Evolutionary conservation across 768 basidiomycete species (phyloP).

Genomic region (Scleroderma citrinum): DNA sequence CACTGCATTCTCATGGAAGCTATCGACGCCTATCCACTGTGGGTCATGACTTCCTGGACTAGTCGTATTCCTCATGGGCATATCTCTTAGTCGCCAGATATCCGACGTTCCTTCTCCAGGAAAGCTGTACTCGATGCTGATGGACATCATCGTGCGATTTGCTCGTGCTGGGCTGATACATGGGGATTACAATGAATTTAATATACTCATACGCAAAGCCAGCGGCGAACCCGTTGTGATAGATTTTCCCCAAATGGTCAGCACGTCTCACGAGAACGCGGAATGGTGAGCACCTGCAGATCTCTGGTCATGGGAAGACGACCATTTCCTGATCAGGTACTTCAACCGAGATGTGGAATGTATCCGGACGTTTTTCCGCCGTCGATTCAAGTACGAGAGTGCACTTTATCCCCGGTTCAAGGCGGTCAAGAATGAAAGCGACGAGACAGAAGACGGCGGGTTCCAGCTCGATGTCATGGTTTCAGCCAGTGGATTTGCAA

Average conservation of each 20-base stretch:
- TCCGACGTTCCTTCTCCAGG: slow-evolving; percentile 79
- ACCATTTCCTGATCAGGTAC: slow-evolving; percentile 55
- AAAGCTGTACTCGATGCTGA: slow-evolving; percentile 82
- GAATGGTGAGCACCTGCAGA: slow-evolving; percentile 64
- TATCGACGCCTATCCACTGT: slow-evolving; percentile 93
- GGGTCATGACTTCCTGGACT: slow-evolving; percentile 22
- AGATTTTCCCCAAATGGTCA: slow-evolving; percentile 99
- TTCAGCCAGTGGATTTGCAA: slow-evolving; percentile 88
- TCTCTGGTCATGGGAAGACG: slow-evolving; percentile 6
- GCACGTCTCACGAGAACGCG: slow-evolving; percentile 92
- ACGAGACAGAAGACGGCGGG: slow-evolving; percentile 36
- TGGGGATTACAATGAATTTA: slow-evolving; percentile 99
- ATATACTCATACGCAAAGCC: slow-evolving; percentile 85
- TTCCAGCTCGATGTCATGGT: slow-evolving; percentile 88
- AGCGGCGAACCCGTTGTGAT: slow-evolving; percentile 81
- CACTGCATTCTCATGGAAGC: slow-evolving; percentile 97
- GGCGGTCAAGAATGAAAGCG: slow-evolving; percentile 25
- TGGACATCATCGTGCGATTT: slow-evolving; percentile 95
- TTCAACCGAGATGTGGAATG: slow-evolving; percentile 99
- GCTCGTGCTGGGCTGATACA: slow-evolving; percentile 95
- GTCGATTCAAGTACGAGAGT: slow-evolving; percentile 91
- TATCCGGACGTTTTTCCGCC: slow-evolving; percentile 86
- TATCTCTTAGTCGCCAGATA: slow-evolving; percentile 68
- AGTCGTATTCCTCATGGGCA: slow-evolving; percentile 1
- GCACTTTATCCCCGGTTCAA: slow-evolving; percentile 82